Evolutionary conservation across 352 stramenopile species (phyloP).

Genomic region (Phytophthora macrochlamydospora): DNA sequence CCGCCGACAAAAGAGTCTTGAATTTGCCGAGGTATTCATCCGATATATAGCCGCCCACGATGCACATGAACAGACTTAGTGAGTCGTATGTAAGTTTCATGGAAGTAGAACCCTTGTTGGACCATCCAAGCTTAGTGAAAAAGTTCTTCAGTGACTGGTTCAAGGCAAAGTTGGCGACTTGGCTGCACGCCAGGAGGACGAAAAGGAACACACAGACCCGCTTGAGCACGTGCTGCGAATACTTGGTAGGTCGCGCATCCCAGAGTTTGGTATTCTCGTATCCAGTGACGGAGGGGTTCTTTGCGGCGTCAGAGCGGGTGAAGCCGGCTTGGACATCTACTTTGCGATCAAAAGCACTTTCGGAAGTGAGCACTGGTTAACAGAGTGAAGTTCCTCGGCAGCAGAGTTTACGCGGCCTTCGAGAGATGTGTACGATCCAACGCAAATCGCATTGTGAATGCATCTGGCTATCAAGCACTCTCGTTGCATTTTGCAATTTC

Average conservation of each 20-base stretch:
- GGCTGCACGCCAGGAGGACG: constrained; percentile 29
- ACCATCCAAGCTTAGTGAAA: constrained; percentile 59
- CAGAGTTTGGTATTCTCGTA: constrained; percentile 38
- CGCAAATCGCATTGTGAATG: too few species aligned
- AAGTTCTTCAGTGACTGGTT: constrained; percentile 62
- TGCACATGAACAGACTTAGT: constrained; percentile 61
- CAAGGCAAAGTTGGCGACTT: constrained; percentile 58
- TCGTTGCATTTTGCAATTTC: too few species aligned
- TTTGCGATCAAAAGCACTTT: too few species aligned
- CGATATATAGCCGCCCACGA: constrained; percentile 63
- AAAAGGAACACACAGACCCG: constrained; percentile 57
- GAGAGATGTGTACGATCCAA: too few species aligned
- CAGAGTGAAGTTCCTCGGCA: too few species aligned
- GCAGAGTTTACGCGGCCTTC: too few species aligned
- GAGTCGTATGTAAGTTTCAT: constrained; percentile 73
- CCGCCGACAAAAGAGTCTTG: constrained; percentile 26
- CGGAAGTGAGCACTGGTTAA: too few species aligned
- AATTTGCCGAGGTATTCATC: constrained; percentile 56
- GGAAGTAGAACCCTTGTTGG: constrained; percentile 53
- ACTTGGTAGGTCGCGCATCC: constrained; percentile 49
- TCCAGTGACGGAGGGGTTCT: constrained; percentile 13
- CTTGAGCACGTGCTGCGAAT: constrained; percentile 52
- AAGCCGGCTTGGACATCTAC: not conserved
- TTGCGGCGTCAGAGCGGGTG: constrained; percentile 16
- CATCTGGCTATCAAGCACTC: too few species aligned